A percentile compares a stretch with the other conserved stretches of the same genome.
Evolutionary conservation across 108 stramenopile genomes (phyloP).

Genomic region (Cylindrotheca fusiformis): DNA sequence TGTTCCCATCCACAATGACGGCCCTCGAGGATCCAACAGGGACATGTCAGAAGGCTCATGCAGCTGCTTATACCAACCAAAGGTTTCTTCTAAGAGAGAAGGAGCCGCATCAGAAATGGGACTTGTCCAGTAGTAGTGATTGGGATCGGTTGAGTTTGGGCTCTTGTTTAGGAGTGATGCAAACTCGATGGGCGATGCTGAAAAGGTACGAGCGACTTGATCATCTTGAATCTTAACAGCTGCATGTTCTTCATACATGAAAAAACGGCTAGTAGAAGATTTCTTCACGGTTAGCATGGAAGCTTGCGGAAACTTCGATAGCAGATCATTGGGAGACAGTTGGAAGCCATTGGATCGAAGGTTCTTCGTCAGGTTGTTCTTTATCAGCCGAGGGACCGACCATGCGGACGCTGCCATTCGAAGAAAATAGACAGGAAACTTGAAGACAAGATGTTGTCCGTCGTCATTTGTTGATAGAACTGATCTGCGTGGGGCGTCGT

Average conservation of each 20-base stretch:
- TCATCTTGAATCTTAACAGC: background rate
- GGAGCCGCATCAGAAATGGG: background rate
- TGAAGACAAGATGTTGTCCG: too few species aligned
- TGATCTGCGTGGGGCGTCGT: too few species aligned
- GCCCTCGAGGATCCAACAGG: background rate
- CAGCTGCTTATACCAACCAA: background rate
- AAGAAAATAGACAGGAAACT: too few species aligned
- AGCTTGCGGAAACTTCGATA: background rate
- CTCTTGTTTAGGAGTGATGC: background rate
- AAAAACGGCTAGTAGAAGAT: background rate
- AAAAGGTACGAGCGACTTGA: background rate
- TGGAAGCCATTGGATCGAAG: background rate
- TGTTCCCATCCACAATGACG: slow-evolving; percentile 28
- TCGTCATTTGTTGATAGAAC: too few species aligned
- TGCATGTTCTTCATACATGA: background rate
- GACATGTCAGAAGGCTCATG: background rate
- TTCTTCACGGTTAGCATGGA: background rate
- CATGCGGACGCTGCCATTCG: too few species aligned
- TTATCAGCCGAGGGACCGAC: background rate
- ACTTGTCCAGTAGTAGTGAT: background rate
- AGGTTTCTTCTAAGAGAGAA: background rate
- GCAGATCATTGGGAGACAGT: background rate
- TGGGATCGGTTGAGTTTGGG: background rate
- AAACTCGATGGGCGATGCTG: background rate
- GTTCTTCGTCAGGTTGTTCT: background rate